Evolutionary conservation across 106 monocot genomes (phyloP).

Genomic region (Dendrobium chrysotoxum): DNA sequence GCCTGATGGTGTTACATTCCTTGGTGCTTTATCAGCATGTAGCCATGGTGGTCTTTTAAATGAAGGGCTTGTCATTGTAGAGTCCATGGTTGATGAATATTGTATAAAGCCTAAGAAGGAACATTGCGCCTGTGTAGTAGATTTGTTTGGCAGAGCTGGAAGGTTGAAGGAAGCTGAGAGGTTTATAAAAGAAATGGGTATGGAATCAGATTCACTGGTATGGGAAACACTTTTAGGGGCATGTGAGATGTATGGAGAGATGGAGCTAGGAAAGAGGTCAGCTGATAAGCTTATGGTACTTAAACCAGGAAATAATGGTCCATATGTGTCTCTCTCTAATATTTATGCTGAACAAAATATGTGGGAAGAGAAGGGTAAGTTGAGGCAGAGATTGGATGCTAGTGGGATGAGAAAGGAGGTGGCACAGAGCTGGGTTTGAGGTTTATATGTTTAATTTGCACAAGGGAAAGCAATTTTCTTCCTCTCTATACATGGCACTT

Average conservation of each 20-base stretch:
- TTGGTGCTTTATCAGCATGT: slow-evolving; percentile 50
- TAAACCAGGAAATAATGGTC: slow-evolving; percentile 32
- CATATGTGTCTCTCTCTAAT: slow-evolving; percentile 57
- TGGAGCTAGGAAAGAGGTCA: slow-evolving; percentile 41
- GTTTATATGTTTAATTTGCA: neutral
- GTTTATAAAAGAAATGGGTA: slow-evolving; percentile 42
- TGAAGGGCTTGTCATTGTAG: slow-evolving; percentile 46
- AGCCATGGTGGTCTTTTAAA: slow-evolving; percentile 65
- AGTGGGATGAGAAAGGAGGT: slow-evolving; percentile 37
- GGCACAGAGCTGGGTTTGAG: slow-evolving; percentile 48
- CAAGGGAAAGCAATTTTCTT: no score
- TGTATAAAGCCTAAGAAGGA: slow-evolving; percentile 45
- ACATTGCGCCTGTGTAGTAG: slow-evolving; percentile 61
- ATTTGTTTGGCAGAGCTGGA: slow-evolving; percentile 66
- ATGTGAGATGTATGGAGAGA: slow-evolving; percentile 63
- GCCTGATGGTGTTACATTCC: slow-evolving; percentile 48
- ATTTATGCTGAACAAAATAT: slow-evolving; percentile 50
- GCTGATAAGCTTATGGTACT: slow-evolving; percentile 52
- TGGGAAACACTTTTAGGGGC: slow-evolving; percentile 73
- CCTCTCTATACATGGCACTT: neutral
- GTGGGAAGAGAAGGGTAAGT: slow-evolving; percentile 54
- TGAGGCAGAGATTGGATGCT: slow-evolving; percentile 44
- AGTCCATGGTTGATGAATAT: slow-evolving; percentile 35
- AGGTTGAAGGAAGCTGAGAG: slow-evolving; percentile 57
- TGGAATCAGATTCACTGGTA: slow-evolving; percentile 37